Evolutionary conservation across 768 basidiomycete genomes (phyloP).

Genomic region (Collybia sordida): DNA sequence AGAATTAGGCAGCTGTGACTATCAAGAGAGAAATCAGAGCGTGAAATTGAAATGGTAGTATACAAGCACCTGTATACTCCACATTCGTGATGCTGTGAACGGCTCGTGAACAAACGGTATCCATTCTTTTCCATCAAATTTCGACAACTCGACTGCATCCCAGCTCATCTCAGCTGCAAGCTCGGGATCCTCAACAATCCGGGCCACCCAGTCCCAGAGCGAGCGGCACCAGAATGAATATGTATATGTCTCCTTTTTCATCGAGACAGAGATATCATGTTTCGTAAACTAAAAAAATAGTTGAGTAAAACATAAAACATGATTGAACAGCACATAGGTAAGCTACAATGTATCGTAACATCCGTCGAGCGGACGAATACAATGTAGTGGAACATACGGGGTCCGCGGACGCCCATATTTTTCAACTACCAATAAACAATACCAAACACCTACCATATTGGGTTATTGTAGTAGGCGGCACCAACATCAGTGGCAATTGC

Average conservation of each 20-base stretch:
- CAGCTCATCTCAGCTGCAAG: constrained; percentile 11
- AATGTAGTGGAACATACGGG: no score
- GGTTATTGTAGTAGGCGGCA: no score
- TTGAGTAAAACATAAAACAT: no score
- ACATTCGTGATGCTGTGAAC: constrained; percentile 7
- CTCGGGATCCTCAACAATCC: constrained; percentile 7
- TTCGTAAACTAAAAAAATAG: constrained; percentile 13
- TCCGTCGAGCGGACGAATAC: no score
- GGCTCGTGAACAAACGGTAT: constrained; percentile 13
- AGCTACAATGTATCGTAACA: no score
- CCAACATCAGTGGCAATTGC: no score
- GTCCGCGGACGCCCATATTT: no score
- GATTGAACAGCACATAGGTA: no score
- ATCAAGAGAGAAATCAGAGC: no score
- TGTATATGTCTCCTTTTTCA: constrained; percentile 1
- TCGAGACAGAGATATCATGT: not conserved
- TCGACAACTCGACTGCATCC: constrained; percentile 12
- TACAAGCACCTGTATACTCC: constrained; percentile 11
- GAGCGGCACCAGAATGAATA: constrained; percentile 8
- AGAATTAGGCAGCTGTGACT: constrained; percentile 16
- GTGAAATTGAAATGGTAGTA: no score
- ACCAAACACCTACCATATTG: no score
- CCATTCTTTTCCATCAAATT: constrained; percentile 4
- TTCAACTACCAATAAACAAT: no score
- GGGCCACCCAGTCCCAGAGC: constrained; percentile 15